Conservation (phyloP, 2,329 filamentous ascomycete species). For the Penicillium sp. region DNA sequence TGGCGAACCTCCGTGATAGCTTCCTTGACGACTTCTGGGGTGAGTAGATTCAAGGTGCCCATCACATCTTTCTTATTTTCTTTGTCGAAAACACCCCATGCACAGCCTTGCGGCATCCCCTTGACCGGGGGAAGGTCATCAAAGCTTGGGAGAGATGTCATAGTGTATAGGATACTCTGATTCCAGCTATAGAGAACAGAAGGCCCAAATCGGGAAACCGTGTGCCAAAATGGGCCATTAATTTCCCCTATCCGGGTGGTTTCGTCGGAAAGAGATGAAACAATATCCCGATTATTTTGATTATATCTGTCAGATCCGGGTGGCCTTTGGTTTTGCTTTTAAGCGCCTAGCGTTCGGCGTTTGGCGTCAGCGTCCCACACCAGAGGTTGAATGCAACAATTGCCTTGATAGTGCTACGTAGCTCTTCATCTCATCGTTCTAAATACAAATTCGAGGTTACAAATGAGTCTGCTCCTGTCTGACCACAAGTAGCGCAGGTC, state of each 20-base stretch:
- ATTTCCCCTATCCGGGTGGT: neutral
- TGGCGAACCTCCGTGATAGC: conserved; percentile 44
- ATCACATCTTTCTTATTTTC: conserved; percentile 45
- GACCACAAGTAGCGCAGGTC: conserved; percentile 1
- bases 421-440: conserved; percentile 7
- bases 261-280: neutral
- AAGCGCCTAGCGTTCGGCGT: neutral
- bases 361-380: neutral
- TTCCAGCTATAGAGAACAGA: neutral
- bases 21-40: conserved; percentile 41
- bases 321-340: neutral
- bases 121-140: conserved; percentile 42
- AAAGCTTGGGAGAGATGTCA: conserved; percentile 31
- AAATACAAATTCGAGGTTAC: conserved; percentile 15
- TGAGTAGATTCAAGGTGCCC: conserved; percentile 48
- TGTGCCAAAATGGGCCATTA: neutral
- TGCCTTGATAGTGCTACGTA: neutral
- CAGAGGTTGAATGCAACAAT: neutral
- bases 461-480: conserved; percentile 8
- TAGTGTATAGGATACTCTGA: neutral
- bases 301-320: neutral
- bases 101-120: conserved; percentile 43
- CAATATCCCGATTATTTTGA: neutral
- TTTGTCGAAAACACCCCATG: conserved; percentile 43
- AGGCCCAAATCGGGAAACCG: neutral